A percentile compares a stretch with the other conserved stretches of the same genome.
phyloP scores from a whole-genome alignment of 2,329 filamentous ascomycete species.

The Ophiostoma angusticollis region DNA sequence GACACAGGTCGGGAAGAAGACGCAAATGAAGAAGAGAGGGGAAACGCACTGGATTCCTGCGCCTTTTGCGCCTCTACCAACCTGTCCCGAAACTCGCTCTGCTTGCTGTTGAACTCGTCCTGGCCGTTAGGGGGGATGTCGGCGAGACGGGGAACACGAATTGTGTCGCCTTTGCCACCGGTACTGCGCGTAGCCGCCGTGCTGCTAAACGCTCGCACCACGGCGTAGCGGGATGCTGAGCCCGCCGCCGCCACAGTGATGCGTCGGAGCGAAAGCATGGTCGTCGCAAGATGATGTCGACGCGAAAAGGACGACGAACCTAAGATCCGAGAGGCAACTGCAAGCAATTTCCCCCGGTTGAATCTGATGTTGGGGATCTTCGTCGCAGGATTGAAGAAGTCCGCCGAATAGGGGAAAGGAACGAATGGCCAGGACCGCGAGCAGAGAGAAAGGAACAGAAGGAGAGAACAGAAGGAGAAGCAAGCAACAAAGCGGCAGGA shows the following conservation, averaged over 20 bases:
- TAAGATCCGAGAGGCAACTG: background rate
- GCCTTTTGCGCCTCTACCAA: slow-evolving; percentile 66
- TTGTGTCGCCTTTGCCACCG: slow-evolving; percentile 27
- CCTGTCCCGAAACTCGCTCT: slow-evolving; percentile 76
- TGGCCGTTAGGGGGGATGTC: slow-evolving; percentile 67
- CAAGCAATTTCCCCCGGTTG: no score
- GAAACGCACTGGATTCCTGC: slow-evolving; percentile 69
- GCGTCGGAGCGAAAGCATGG: slow-evolving; percentile 27
- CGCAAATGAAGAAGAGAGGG: slow-evolving; percentile 6
- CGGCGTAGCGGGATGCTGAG: slow-evolving; percentile 27
- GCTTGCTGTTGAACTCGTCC: slow-evolving; percentile 66
- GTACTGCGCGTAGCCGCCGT: slow-evolving; percentile 31
- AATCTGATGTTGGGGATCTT: no score
- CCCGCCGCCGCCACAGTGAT: background rate
- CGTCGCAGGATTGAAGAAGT: no score
- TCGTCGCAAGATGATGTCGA: background rate
- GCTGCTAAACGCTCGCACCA: slow-evolving; percentile 43
- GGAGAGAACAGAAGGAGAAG: background rate
- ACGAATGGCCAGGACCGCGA: background rate
- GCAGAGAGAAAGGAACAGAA: background rate
- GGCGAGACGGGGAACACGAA: slow-evolving; percentile 59
- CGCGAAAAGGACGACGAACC: background rate
- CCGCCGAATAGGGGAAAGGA: no score
- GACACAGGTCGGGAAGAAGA: background rate
- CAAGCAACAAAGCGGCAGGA: background rate